phyloP scores from a whole-genome alignment of 129 eudicot species.

The Flaveria ramosissima region DNA sequence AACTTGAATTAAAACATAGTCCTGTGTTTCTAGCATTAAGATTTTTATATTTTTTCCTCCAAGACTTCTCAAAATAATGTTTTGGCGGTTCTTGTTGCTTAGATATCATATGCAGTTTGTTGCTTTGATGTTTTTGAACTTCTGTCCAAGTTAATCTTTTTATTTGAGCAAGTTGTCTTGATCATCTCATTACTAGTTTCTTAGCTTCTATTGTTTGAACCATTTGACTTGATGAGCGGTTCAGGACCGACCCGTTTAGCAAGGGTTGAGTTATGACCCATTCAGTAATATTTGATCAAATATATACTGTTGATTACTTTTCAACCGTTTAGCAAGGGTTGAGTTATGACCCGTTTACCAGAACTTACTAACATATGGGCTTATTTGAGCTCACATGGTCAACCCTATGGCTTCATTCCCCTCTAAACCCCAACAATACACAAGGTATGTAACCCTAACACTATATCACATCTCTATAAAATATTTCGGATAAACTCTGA shows the following conservation, averaged over 20 bases:
- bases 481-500: not conserved
- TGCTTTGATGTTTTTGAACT: conserved; percentile 40
- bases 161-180: conserved; percentile 22
- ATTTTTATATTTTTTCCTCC: conserved; percentile 1
- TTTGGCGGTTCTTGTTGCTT: conserved; percentile 25
- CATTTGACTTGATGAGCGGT: conserved; percentile 2
- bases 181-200: conserved; percentile 12
- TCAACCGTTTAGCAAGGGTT: no score
- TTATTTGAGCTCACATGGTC: no score
- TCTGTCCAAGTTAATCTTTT: conserved; percentile 31
- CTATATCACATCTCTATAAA: not conserved
- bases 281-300: not conserved
- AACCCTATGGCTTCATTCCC: no score
- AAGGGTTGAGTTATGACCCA: not conserved
- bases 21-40: conserved; percentile 10
- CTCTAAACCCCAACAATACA: not conserved
- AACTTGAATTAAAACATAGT: conserved; percentile 11
- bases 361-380: no score
- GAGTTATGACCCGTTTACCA: no score
- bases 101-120: conserved; percentile 18
- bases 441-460: not conserved
- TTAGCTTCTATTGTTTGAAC: not conserved
- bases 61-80: conserved; percentile 28
- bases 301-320: no score
- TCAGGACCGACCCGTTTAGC: not conserved